Conservation (phyloP, 2,329 filamentous ascomycete species). For the Cordyceps fumosorosea region DNA sequence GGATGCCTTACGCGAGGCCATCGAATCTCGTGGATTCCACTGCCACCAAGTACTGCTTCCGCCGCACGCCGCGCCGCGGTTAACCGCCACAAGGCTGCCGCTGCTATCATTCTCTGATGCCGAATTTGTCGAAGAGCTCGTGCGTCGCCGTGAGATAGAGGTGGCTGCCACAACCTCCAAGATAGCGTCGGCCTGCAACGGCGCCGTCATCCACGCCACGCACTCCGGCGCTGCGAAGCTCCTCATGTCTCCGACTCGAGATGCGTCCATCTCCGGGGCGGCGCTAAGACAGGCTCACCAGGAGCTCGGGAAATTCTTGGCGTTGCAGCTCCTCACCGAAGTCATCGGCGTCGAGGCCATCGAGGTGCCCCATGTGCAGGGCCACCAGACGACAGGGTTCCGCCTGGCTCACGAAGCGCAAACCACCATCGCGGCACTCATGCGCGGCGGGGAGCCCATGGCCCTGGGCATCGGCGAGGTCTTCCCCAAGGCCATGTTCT, state of each 20-base stretch:
- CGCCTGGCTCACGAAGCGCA: conserved; percentile 38
- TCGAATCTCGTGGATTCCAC: conserved; percentile 32
- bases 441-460: conserved; percentile 58
- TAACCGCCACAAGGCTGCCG: conserved; percentile 38
- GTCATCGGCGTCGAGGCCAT: conserved; percentile 44
- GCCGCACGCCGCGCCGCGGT: conserved; percentile 28
- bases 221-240: conserved; percentile 37
- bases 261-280: conserved; percentile 39
- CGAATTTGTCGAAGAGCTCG: background rate
- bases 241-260: conserved; percentile 46
- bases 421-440: conserved; percentile 52
- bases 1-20: conserved; percentile 30
- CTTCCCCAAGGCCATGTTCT: conserved; percentile 44
- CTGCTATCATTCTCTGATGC: background rate
- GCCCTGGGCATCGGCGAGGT: conserved; percentile 49
- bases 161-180: background rate
- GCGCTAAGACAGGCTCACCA: conserved; percentile 42
- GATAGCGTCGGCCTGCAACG: background rate
- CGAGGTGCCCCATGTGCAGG: conserved; percentile 46
- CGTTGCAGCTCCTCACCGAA: conserved; percentile 38
- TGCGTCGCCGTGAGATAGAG: background rate
- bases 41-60: conserved; percentile 44
- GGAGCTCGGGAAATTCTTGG: conserved; percentile 46
- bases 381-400: conserved; percentile 35
- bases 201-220: conserved; percentile 32